Percentiles rank a stretch among this genome's conserved stretches.
These are phyloP conservation scores for Westerdykella aurantiaca DNA, from an alignment of 2,329 filamentous ascomycete genomes.

Conservation along the genomic window DNA sequence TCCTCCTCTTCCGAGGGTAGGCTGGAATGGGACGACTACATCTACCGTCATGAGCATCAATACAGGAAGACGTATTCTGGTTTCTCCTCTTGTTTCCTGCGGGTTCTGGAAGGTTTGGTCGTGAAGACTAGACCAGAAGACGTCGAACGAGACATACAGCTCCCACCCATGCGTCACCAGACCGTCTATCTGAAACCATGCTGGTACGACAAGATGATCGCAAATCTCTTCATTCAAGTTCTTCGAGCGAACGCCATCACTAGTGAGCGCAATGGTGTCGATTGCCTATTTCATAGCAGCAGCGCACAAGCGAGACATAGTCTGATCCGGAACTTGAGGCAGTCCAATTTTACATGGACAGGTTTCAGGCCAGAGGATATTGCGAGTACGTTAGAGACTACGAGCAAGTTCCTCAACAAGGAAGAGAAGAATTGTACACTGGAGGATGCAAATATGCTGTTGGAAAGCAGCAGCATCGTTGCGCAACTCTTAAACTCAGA, in stretches of 20 bases:
- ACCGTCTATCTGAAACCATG: slow-evolving; percentile 72
- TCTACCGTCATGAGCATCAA: slow-evolving; percentile 48
- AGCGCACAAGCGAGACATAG: slow-evolving; percentile 62
- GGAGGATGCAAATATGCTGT: slow-evolving; percentile 57
- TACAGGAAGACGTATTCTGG: slow-evolving; percentile 52
- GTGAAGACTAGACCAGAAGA: slow-evolving; percentile 73
- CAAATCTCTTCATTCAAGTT: slow-evolving; percentile 80
- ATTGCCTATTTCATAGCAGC: slow-evolving; percentile 81
- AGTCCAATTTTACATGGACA: slow-evolving; percentile 81
- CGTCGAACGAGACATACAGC: slow-evolving; percentile 55
- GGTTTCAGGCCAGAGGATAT: slow-evolving; percentile 65
- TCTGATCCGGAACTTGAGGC: slow-evolving; percentile 71
- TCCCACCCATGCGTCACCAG: slow-evolving; percentile 69
- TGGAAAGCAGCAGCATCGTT: slow-evolving; percentile 61
- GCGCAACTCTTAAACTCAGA: slow-evolving; percentile 53
- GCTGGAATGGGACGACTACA: slow-evolving; percentile 68
- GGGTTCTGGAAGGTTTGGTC: slow-evolving; percentile 71
- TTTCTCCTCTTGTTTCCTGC: slow-evolving; percentile 55
- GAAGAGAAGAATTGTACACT: slow-evolving; percentile 53
- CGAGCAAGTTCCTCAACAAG: slow-evolving; percentile 61
- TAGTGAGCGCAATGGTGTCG: slow-evolving; percentile 73
- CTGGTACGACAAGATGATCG: slow-evolving; percentile 73
- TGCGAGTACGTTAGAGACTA: slow-evolving; percentile 57
- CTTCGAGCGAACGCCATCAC: slow-evolving; percentile 83
- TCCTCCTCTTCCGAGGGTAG: slow-evolving; percentile 55